Evolutionary conservation across 1,139 yeast species (phyloP).

Genomic region (Pichia terricola): DNA sequence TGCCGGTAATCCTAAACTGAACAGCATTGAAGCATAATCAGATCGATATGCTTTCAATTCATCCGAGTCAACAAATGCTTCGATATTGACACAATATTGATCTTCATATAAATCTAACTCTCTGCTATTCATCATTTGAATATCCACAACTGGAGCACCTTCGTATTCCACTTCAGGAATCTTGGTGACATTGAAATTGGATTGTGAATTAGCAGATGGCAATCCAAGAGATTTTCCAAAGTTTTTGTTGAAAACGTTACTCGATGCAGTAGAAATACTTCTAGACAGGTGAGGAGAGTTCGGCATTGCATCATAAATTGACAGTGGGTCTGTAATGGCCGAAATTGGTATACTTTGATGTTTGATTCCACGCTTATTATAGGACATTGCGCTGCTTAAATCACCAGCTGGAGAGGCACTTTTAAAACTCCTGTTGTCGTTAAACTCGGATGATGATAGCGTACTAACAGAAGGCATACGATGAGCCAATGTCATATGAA

Average conservation of each 20-base stretch:
- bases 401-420: conserved; percentile 27
- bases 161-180: neutral
- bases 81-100: conserved; percentile 34
- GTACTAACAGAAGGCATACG: conserved; percentile 19
- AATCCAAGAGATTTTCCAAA: conserved; percentile 11
- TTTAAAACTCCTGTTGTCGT: conserved; percentile 13
- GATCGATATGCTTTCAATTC: conserved; percentile 47
- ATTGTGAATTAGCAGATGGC: too few relatives aligned
- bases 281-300: conserved; percentile 2
- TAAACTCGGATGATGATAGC: conserved; percentile 26
- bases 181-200: neutral
- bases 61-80: conserved; percentile 38
- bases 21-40: conserved; percentile 74
- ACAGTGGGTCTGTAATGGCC: neutral
- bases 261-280: conserved; percentile 14
- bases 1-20: conserved; percentile 74
- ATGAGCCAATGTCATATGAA: conserved; percentile 1
- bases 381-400: conserved; percentile 7
- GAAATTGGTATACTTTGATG: conserved; percentile 2
- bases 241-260: conserved; percentile 16
- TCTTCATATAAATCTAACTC: conserved; percentile 46
- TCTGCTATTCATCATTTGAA: conserved; percentile 49
- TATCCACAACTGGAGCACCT: conserved; percentile 26
- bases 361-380: conserved; percentile 17
- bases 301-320: neutral